Conservation (phyloP, 2,329 filamentous ascomycete genomes). For the Emydomyces testavorans region DNA sequence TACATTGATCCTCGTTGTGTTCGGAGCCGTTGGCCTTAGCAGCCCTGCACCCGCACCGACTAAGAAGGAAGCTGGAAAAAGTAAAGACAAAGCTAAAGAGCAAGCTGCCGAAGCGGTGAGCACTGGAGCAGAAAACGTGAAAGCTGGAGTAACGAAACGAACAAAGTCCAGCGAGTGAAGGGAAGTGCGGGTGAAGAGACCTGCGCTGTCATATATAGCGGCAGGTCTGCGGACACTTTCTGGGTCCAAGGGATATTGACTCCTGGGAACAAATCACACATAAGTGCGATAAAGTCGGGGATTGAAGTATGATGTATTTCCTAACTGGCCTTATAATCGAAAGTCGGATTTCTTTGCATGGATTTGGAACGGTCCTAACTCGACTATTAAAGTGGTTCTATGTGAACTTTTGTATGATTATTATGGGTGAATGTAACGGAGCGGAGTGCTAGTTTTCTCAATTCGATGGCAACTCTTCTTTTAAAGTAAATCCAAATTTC, state of each 20-base stretch:
- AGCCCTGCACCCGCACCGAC: slow-evolving; percentile 52
- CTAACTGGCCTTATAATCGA: slow-evolving; percentile 6
- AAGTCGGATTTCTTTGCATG: not conserved
- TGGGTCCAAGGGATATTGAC: not conserved
- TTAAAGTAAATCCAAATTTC: not conserved
- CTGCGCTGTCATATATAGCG: not conserved
- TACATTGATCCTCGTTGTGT: slow-evolving; percentile 58
- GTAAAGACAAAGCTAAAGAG: slow-evolving; percentile 49
- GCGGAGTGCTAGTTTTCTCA: slow-evolving; percentile 5
- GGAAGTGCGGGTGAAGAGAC: not conserved
- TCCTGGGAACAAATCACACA: not conserved
- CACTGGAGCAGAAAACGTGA: slow-evolving; percentile 59
- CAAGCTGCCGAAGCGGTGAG: slow-evolving; percentile 56
- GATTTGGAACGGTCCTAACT: not conserved
- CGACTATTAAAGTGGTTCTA: not conserved
- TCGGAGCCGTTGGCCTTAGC: slow-evolving; percentile 54
- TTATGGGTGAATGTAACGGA: slow-evolving; percentile 7
- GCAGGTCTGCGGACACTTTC: not conserved
- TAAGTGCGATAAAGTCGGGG: not conserved
- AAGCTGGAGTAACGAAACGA: slow-evolving; percentile 56
- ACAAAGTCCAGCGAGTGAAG: slow-evolving; percentile 30
- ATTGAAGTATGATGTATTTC: slow-evolving; percentile 3
- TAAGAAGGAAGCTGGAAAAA: slow-evolving; percentile 67
- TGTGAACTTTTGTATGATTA: slow-evolving; percentile 9
- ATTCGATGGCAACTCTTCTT: slow-evolving; percentile 4